phyloP scores from a whole-genome alignment of 2,329 filamentous ascomycete species.

The Trichoderma atroviride region DNA sequence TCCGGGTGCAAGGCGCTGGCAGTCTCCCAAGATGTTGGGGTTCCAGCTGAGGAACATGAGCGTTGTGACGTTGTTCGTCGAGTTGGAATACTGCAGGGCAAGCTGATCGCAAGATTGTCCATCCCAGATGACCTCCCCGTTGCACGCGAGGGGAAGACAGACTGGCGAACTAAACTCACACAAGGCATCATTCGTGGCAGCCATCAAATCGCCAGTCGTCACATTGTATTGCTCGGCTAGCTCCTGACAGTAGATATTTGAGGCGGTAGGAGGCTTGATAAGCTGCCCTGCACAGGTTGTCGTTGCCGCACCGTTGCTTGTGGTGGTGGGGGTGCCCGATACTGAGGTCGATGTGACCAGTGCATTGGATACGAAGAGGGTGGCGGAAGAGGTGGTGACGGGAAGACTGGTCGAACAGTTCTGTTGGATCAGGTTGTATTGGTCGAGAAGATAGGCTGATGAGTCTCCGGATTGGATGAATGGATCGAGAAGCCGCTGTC shows the following conservation, averaged over 20 bases:
- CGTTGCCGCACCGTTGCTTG: not conserved
- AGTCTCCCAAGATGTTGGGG: not conserved
- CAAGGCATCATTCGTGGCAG: not conserved
- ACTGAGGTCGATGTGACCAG: not conserved
- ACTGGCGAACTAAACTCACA: not conserved
- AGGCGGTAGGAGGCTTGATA: not conserved
- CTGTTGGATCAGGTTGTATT: not conserved
- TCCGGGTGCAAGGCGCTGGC: not conserved
- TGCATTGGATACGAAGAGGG: not conserved
- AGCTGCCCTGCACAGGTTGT: not conserved
- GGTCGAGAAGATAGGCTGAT: not conserved
- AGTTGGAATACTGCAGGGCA: not conserved
- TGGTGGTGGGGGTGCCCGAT: not conserved
- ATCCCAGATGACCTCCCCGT: not conserved
- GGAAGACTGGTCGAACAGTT: not conserved
- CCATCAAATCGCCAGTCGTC: not conserved
- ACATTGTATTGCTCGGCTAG: not conserved
- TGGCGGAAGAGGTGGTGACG: not conserved
- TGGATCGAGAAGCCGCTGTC: not conserved
- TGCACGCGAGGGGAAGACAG: not conserved
- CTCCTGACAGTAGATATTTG: not conserved
- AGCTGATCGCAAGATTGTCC: not conserved
- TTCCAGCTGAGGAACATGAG: not conserved
- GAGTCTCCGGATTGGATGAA: not conserved
- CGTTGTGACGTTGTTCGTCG: not conserved